A percentile compares a stretch with the other conserved stretches of the same genome.
Evolutionary conservation across 345 rosid genomes (phyloP).

Genomic region (Atalantia buxifolia): DNA sequence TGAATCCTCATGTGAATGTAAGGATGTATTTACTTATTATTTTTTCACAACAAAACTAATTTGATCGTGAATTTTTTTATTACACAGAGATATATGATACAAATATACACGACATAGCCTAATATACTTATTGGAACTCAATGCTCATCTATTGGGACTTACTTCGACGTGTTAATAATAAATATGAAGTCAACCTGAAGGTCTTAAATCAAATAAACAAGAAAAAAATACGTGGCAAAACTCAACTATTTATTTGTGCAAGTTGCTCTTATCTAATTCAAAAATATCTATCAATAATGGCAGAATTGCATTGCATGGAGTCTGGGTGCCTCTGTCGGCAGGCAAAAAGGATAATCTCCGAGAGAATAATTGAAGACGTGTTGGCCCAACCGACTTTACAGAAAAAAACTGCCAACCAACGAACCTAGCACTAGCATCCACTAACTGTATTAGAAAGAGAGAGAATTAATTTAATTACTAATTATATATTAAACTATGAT

Average conservation of each 20-base stretch:
- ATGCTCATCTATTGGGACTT: too few relatives aligned
- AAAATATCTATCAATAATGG: not conserved
- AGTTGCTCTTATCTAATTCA: not conserved
- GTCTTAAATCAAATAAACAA: too few relatives aligned
- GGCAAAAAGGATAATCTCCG: not conserved
- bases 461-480: not conserved
- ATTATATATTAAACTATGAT: not conserved
- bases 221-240: not conserved
- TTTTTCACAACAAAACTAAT: too few relatives aligned
- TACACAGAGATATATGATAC: too few relatives aligned
- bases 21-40: too few relatives aligned
- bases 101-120: too few relatives aligned
- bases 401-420: conserved; percentile 41
- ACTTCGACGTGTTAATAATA: too few relatives aligned
- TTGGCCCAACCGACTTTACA: conserved; percentile 32
- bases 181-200: too few relatives aligned
- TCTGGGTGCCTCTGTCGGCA: not conserved
- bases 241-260: not conserved
- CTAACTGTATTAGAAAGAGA: not conserved
- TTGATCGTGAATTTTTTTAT: too few relatives aligned
- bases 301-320: not conserved
- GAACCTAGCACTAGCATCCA: not conserved
- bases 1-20: accelerated
- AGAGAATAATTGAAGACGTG: conserved; percentile 3
- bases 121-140: too few relatives aligned